phyloP scores from a whole-genome alignment of 495 filamentous ascomycete species.

The Letharia lupina region DNA sequence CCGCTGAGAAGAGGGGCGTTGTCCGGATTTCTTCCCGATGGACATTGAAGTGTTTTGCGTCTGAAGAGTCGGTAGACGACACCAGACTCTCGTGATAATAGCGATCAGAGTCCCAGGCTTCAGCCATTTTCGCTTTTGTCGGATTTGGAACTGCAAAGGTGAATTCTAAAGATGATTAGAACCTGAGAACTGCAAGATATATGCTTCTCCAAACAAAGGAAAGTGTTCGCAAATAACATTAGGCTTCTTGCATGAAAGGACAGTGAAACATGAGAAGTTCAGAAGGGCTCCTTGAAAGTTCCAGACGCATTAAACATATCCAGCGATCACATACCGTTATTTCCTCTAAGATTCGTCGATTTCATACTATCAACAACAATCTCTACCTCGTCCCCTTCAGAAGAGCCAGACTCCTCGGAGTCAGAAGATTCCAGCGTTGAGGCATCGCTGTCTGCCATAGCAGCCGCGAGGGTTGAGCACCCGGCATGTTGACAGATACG shows the following conservation, averaged over 20 bases:
- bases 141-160: neutral
- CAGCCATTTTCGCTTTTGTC: constrained; percentile 1
- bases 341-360: neutral
- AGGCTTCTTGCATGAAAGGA: constrained; percentile 9
- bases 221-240: neutral
- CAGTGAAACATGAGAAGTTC: neutral
- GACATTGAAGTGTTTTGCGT: neutral
- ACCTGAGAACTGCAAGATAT: neutral
- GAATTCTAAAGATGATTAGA: neutral
- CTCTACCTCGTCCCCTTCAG: neutral
- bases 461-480: neutral
- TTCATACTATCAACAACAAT: neutral
- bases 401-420: neutral
- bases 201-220: constrained; percentile 3
- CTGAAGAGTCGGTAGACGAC: neutral
- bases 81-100: constrained; percentile 12
- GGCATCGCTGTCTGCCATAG: neutral
- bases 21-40: constrained; percentile 13
- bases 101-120: constrained; percentile 8
- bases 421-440: neutral
- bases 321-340: neutral
- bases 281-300: neutral
- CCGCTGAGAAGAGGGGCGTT: constrained; percentile 18
- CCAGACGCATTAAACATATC: neutral
- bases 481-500: neutral